Base-by-base conservation (phyloP, 352 stramenopile species). In the Phytophthora citricola region DNA sequence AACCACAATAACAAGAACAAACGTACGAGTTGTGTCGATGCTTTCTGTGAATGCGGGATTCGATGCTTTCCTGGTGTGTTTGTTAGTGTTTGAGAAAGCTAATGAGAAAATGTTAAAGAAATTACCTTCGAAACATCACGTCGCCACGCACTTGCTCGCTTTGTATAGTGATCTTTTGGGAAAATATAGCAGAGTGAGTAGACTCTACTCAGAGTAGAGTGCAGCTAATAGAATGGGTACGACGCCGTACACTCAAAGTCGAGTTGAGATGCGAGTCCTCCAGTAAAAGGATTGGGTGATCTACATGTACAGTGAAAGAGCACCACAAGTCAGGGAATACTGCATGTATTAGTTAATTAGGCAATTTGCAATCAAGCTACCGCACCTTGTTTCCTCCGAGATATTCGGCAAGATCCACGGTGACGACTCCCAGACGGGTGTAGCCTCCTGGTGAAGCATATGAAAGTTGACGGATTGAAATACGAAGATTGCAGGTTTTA, bases 391-490 rank as follows among this genome's bases (percentile, higher is more conserved):
- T 54, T 29, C 59, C 41, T 11, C 71, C 75, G 9, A 65, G 61
- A 51, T 79, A 81, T 36, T 79, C 71, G 17, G 17, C 17, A 20
- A 20, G 17, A 20, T 20, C 17, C 17, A 0, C 17, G 17, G 17
- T 20, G 17, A 20, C 17, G 5, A 80, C 38, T 5, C 75, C 69
- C 5, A 78, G 46, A 3, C 57, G 58, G 14, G 34, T 56, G 58
- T 66, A 78, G 26, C 64, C 53, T n/a, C 63, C 61, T 1, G 58
- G 10, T 6, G 41, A 47, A 22, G 14, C 20, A 9, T 44, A 48
- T 8, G 49, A 66, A 17, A 78, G 53, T 63, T 78, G 71, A 20
- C 75, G 68, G 5, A 80, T 53, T 14, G 63, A 77, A 29, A 81
- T 49, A 3, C 73, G 63, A 8, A 84, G 41, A 4, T 70, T 57